Conservation (phyloP, 75 land plant genomes). For the Pseudotsuga menziesii region DNA sequence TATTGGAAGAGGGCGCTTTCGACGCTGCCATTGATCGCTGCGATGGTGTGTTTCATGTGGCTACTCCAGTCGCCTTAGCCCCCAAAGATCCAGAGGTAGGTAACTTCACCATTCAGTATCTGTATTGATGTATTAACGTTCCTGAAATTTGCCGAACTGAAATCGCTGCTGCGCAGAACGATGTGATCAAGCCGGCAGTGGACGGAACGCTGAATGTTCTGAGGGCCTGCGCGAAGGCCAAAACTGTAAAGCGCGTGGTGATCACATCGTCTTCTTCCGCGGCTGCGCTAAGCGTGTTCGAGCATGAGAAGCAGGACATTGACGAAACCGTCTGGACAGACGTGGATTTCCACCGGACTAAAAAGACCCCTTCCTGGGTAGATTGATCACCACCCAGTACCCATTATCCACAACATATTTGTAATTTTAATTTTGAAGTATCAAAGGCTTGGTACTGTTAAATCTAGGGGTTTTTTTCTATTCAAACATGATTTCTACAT, state of each 20-base stretch:
- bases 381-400: too few relatives aligned
- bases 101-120: too few relatives aligned
- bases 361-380: conserved; percentile 9
- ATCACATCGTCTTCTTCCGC: conserved; percentile 32
- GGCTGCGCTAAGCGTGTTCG: not conserved
- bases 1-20: conserved; percentile 75
- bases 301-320: not conserved
- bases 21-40: conserved; percentile 73
- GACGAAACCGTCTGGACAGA: conserved; percentile 10
- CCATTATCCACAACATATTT: too few relatives aligned
- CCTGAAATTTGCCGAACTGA: not conserved
- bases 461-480: too few relatives aligned
- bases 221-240: conserved; percentile 24
- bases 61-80: conserved; percentile 52
- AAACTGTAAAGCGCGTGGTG: conserved; percentile 25
- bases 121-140: too few relatives aligned
- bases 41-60: conserved; percentile 83
- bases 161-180: not conserved
- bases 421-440: too few relatives aligned
- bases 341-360: not conserved
- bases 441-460: too few relatives aligned
- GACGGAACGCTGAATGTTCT: conserved; percentile 33
- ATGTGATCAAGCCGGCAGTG: conserved; percentile 19
- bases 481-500: too few relatives aligned
- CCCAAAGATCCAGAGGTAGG: too few relatives aligned